Conservation (phyloP, 2,329 filamentous ascomycete genomes). For the Penicillium sp. region DNA sequence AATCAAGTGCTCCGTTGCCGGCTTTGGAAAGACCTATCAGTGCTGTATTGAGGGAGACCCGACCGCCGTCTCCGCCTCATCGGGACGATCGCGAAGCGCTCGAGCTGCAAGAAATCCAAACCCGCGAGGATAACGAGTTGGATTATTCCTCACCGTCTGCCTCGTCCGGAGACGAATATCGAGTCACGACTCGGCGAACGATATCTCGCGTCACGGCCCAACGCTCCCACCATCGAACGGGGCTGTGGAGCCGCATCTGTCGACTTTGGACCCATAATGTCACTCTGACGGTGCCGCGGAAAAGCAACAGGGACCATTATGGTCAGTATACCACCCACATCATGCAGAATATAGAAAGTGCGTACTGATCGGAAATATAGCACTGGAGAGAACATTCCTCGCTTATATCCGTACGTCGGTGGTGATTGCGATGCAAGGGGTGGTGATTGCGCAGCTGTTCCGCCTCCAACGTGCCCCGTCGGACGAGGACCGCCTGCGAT, state of each 20-base stretch:
- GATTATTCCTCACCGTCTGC: constrained; percentile 28
- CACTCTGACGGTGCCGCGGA: constrained; percentile 38
- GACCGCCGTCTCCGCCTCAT: not conserved
- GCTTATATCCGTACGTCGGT: constrained; percentile 71
- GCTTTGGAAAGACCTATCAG: constrained; percentile 3
- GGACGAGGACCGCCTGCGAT: constrained; percentile 54
- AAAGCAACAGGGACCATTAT: constrained; percentile 44
- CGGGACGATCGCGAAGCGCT: constrained; percentile 13
- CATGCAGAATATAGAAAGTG: not conserved
- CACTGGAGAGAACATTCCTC: constrained; percentile 73
- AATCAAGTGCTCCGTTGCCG: not conserved
- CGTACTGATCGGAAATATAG: constrained; percentile 40
- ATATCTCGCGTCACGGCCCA: constrained; percentile 16
- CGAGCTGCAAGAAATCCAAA: constrained; percentile 33
- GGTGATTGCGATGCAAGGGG: constrained; percentile 66
- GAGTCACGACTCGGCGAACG: constrained; percentile 25
- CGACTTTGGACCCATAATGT: constrained; percentile 75
- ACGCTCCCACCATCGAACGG: constrained; percentile 34
- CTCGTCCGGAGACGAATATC: constrained; percentile 36
- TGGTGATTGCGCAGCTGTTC: constrained; percentile 68
- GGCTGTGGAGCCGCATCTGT: constrained; percentile 65
- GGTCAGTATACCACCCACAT: constrained; percentile 27
- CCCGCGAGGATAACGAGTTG: constrained; percentile 25
- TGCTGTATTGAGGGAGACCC: constrained; percentile 10
- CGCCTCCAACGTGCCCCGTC: constrained; percentile 47